Percentiles rank a stretch among this genome's conserved stretches.
Conservation (phyloP, 2,329 filamentous ascomycete genomes). For the Paecilomyces variotii region DNA sequence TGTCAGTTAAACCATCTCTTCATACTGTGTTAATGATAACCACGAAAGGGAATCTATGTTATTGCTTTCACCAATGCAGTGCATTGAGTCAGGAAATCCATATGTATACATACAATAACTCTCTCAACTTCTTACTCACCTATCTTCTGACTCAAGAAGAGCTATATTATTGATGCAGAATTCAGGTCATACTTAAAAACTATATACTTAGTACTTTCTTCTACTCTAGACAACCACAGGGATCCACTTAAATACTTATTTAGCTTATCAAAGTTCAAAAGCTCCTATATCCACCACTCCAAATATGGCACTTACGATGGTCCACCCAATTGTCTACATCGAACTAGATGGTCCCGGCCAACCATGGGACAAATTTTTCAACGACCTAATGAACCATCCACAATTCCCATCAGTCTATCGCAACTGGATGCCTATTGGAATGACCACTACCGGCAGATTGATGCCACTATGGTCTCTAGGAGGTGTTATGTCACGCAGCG, state of each 20-base stretch:
- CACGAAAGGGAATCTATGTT: background rate
- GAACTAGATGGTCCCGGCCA: background rate
- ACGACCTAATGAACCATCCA: background rate
- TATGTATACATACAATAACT: background rate
- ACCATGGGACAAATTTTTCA: background rate
- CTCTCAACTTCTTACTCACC: background rate
- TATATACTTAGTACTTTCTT: too few species aligned
- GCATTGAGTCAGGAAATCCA: background rate
- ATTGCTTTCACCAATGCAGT: background rate
- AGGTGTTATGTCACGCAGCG: background rate
- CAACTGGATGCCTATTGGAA: background rate
- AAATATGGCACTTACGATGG: background rate
- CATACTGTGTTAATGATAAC: too few species aligned
- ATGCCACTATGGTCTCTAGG: background rate
- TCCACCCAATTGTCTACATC: background rate
- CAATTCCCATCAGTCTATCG: background rate
- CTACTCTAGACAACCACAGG: too few species aligned
- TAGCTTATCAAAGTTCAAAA: background rate
- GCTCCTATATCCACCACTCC: background rate
- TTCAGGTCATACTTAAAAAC: too few species aligned
- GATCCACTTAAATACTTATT: too few species aligned
- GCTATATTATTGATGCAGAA: too few species aligned
- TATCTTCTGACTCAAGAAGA: background rate
- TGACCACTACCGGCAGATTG: background rate
- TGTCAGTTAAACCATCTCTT: too few species aligned